Evolutionary conservation across 805 yeast species (phyloP).

Genomic region (Scheffersomyces coipomensis): DNA sequence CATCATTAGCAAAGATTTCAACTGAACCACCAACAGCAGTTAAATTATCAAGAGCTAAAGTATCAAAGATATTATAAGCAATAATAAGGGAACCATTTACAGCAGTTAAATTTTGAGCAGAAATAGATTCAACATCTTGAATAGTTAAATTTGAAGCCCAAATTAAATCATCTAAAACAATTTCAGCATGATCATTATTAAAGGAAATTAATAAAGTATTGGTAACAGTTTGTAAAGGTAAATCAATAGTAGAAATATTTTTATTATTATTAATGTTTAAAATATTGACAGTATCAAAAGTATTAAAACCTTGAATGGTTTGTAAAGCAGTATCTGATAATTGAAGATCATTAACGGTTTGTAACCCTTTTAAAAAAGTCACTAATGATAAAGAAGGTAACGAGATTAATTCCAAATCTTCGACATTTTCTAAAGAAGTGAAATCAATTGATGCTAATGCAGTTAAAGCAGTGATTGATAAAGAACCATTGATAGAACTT

Average conservation of each 20-base stretch:
- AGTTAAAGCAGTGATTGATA: constrained; percentile 35
- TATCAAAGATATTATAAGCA: constrained; percentile 39
- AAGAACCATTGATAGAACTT: constrained; percentile 32
- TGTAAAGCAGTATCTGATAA: constrained; percentile 43
- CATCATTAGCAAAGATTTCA: constrained; percentile 42
- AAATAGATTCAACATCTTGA: constrained; percentile 36
- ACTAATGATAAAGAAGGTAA: constrained; percentile 41
- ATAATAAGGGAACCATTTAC: constrained; percentile 41
- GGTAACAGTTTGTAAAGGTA: constrained; percentile 29
- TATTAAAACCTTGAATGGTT: constrained; percentile 30
- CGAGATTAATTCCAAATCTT: constrained; percentile 33
- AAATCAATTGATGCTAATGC: constrained; percentile 38
- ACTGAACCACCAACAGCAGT: constrained; percentile 37
- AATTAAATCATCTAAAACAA: constrained; percentile 31
- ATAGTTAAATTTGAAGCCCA: constrained; percentile 46
- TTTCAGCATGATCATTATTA: constrained; percentile 36
- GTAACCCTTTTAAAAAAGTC: constrained; percentile 35
- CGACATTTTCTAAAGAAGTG: constrained; percentile 24
- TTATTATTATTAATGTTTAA: constrained; percentile 44
- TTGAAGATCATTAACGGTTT: constrained; percentile 29
- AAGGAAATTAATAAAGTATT: constrained; percentile 37
- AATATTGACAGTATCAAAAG: constrained; percentile 28
- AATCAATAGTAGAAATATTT: constrained; percentile 36
- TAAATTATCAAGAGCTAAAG: constrained; percentile 27
- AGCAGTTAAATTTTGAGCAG: constrained; percentile 29